Conservation (phyloP, 768 basidiomycete genomes). For the Amylocystis lapponica region DNA sequence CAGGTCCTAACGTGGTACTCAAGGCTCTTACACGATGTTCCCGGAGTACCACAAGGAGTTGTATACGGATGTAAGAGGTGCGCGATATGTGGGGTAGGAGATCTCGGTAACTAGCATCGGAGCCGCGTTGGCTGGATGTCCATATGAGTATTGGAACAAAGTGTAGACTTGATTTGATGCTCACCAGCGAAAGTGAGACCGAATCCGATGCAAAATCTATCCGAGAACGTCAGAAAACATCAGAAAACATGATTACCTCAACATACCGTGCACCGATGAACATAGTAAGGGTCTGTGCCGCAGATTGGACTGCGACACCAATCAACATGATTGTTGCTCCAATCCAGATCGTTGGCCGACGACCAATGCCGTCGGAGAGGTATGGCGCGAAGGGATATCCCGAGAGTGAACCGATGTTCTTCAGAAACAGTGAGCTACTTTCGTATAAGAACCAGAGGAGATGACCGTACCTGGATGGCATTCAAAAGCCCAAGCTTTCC, state of each 20-base stretch:
- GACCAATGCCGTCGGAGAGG: slow-evolving; percentile 66
- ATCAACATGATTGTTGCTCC: slow-evolving; percentile 69
- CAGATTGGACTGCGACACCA: slow-evolving; percentile 64
- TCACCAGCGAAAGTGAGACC: slow-evolving; percentile 65
- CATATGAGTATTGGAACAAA: slow-evolving; percentile 10
- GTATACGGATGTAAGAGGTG: slow-evolving; percentile 70
- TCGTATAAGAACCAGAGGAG: neutral
- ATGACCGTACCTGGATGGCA: slow-evolving; percentile 56
- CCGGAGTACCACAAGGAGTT: slow-evolving; percentile 88
- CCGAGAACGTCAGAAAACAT: slow-evolving; percentile 1
- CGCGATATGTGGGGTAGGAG: slow-evolving; percentile 81
- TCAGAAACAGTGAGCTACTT: slow-evolving; percentile 14
- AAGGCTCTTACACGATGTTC: slow-evolving; percentile 54
- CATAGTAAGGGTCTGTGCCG: slow-evolving; percentile 67
- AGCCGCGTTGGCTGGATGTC: slow-evolving; percentile 55
- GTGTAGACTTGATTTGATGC: slow-evolving; percentile 7
- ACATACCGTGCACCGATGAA: slow-evolving; percentile 72
- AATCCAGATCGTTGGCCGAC: slow-evolving; percentile 57
- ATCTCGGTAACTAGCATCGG: slow-evolving; percentile 83
- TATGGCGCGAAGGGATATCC: slow-evolving; percentile 70
- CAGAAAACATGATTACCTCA: neutral
- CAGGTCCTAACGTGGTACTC: neutral
- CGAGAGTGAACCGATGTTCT: slow-evolving; percentile 68
- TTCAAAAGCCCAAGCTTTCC: slow-evolving; percentile 62
- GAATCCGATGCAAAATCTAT: slow-evolving; percentile 67